Evolutionary conservation across 1,284 basidiomycete genomes (phyloP).

Genomic region (Porphyrellus sp.): DNA sequence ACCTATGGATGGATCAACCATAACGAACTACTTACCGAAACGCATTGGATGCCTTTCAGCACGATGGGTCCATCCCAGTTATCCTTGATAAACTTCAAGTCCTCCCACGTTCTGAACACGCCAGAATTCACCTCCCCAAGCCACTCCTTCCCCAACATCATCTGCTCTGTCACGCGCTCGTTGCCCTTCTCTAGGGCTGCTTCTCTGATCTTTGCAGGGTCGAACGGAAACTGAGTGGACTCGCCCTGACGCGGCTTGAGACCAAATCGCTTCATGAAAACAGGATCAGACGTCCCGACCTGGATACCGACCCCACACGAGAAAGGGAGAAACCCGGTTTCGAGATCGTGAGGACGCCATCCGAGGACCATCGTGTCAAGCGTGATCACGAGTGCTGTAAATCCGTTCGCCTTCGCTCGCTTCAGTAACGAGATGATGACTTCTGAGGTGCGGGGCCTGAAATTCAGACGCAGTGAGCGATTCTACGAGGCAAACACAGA

Average conservation of each 20-base stretch:
- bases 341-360: constrained; percentile 49
- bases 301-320: constrained; percentile 44
- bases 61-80: constrained; percentile 73
- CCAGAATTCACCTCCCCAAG: constrained; percentile 59
- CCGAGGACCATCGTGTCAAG: constrained; percentile 49
- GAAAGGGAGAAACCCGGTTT: constrained; percentile 38
- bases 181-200: constrained; percentile 44
- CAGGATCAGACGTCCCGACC: constrained; percentile 49
- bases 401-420: constrained; percentile 51
- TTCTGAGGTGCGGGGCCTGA: constrained; percentile 48
- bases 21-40: constrained; percentile 38
- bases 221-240: constrained; percentile 52
- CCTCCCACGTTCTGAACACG: constrained; percentile 62
- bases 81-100: constrained; percentile 58
- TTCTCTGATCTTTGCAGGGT: constrained; percentile 42
- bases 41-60: constrained; percentile 67
- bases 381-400: constrained; percentile 50
- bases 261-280: constrained; percentile 44
- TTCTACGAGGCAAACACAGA: not conserved
- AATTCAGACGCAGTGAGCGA: not conserved
- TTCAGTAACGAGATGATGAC: constrained; percentile 46
- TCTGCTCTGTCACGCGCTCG: constrained; percentile 37
- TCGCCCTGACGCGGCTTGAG: constrained; percentile 32
- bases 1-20: not conserved
- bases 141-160: constrained; percentile 53